Evolutionary conservation across 306 rosid genomes (phyloP).

Genomic region (Aeschynomene evenia): DNA sequence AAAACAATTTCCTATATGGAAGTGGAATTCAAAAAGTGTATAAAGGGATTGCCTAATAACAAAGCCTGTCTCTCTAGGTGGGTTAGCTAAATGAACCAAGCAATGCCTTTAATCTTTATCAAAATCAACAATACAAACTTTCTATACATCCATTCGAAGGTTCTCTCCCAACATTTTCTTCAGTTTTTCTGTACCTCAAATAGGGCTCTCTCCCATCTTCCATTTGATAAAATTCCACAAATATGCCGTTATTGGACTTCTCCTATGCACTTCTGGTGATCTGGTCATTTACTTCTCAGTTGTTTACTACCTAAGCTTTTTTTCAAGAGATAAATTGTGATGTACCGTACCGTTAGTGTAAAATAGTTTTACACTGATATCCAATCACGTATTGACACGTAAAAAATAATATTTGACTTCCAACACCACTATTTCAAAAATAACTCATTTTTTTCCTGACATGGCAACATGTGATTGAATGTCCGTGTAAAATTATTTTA

Average conservation of each 20-base stretch:
- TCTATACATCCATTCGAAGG: background rate
- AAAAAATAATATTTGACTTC: no score
- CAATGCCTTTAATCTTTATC: background rate
- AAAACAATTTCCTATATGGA: slow-evolving; percentile 1
- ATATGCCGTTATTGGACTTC: background rate
- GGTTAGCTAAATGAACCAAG: slow-evolving; percentile 4
- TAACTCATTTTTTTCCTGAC: no score
- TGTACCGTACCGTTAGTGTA: no score
- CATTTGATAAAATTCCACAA: background rate
- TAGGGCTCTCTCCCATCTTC: background rate
- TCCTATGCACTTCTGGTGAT: background rate
- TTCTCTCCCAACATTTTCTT: background rate
- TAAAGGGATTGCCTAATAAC: background rate
- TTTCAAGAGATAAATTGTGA: no score
- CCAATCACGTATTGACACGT: no score
- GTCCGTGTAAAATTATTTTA: no score
- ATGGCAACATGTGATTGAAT: no score
- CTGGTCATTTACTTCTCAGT: background rate
- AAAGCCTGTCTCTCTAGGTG: background rate
- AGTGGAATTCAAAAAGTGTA: background rate
- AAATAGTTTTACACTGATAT: no score
- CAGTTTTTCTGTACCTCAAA: background rate
- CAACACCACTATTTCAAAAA: no score
- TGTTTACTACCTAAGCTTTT: no score
- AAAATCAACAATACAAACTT: background rate